These are phyloP conservation scores for Parafenestella ontariensis DNA, from an alignment of 2,329 filamentous ascomycete genomes.

Conservation along the genomic window DNA sequence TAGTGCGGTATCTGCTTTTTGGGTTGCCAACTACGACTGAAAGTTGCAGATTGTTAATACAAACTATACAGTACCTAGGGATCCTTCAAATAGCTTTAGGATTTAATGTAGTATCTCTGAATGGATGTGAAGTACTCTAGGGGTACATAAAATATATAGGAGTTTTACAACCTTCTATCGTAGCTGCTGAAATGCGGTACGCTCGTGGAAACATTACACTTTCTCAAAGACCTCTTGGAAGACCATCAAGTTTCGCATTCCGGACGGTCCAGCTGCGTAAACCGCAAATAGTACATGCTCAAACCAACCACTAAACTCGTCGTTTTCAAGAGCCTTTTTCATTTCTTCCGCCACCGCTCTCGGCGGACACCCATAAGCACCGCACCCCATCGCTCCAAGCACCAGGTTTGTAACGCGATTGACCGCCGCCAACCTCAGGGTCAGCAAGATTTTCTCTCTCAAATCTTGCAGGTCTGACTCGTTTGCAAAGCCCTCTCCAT, in stretches of 20 bases:
- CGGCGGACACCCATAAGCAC: conserved; percentile 30
- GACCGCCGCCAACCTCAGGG: conserved; percentile 22
- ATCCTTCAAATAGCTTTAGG: too few relatives aligned
- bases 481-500: conserved; percentile 15
- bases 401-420: conserved; percentile 26
- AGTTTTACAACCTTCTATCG: too few relatives aligned
- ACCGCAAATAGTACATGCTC: conserved; percentile 26
- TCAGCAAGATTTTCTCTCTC: conserved; percentile 25
- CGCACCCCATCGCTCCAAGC: conserved; percentile 34
- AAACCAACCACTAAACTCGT: conserved; percentile 33
- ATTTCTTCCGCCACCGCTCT: conserved; percentile 24
- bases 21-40: too few relatives aligned
- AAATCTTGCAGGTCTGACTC: conserved; percentile 14
- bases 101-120: too few relatives aligned
- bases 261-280: conserved; percentile 17
- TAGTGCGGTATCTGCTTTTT: too few relatives aligned
- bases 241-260: conserved; percentile 13
- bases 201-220: too few relatives aligned
- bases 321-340: conserved; percentile 17
- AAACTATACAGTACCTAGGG: too few relatives aligned
- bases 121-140: too few relatives aligned
- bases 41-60: too few relatives aligned
- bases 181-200: too few relatives aligned
- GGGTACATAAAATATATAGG: too few relatives aligned
- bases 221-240: conserved; percentile 19